phyloP scores from a whole-genome alignment of 2,329 filamentous ascomycete genomes.

The Trichothecium sympodiale region DNA sequence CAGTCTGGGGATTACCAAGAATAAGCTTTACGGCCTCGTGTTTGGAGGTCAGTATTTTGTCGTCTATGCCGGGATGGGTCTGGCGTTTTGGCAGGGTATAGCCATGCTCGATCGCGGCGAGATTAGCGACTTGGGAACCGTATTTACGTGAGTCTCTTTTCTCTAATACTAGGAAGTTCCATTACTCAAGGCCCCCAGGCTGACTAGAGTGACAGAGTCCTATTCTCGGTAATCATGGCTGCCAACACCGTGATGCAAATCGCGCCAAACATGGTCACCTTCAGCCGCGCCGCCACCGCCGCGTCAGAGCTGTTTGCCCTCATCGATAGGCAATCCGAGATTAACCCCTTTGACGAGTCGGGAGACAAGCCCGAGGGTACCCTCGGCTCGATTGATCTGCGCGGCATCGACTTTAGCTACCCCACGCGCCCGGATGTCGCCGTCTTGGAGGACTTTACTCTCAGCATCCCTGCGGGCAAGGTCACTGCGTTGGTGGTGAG shows the following conservation, averaged over 20 bases:
- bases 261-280: conserved; percentile 10
- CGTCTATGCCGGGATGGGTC: conserved; percentile 8
- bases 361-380: conserved; percentile 7
- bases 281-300: conserved; percentile 10
- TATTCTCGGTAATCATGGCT: conserved; percentile 14
- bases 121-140: conserved; percentile 5
- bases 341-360: conserved; percentile 11
- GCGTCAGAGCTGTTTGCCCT: conserved; percentile 12
- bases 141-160: conserved; percentile 7
- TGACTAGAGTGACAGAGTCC: conserved; percentile 8
- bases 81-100: conserved; percentile 17
- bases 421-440: conserved; percentile 20
- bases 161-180: not conserved
- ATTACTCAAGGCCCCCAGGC: not conserved
- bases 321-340: conserved; percentile 14
- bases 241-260: conserved; percentile 10
- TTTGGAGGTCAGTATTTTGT: conserved; percentile 23
- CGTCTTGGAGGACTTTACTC: conserved; percentile 20
- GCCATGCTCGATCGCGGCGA: conserved; percentile 21
- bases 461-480: conserved; percentile 25
- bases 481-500: conserved; percentile 15
- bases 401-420: conserved; percentile 22
- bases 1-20: conserved; percentile 5
- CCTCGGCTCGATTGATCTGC: conserved; percentile 14
- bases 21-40: conserved; percentile 4